Percentiles rank a stretch among this genome's conserved stretches.
phyloP scores from a whole-genome alignment of 106 monocot genomes.

The Dactylorhiza incarnata region DNA sequence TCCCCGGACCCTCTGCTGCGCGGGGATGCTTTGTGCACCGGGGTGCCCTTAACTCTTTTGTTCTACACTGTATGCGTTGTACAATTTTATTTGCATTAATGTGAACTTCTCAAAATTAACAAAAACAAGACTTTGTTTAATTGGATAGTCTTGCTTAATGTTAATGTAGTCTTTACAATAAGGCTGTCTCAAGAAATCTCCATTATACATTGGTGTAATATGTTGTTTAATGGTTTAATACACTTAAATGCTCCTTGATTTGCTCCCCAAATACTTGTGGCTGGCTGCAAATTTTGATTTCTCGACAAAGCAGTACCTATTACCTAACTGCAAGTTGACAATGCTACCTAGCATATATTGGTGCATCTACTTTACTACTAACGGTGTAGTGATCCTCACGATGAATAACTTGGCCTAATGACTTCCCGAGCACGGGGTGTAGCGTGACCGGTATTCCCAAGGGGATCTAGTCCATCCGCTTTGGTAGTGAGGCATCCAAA shows the following conservation, averaged over 20 bases:
- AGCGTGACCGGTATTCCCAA: too few relatives aligned
- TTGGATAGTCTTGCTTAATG: background rate
- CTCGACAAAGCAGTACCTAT: background rate
- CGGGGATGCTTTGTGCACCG: too few relatives aligned
- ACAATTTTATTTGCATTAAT: slow-evolving; percentile 4
- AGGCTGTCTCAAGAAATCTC: background rate
- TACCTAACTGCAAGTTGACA: background rate
- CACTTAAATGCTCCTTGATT: background rate
- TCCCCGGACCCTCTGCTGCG: too few relatives aligned
- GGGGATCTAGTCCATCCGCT: too few relatives aligned
- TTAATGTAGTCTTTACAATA: background rate
- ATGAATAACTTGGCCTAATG: too few relatives aligned
- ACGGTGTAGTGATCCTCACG: too few relatives aligned
- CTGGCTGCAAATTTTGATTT: background rate
- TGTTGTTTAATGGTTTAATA: background rate
- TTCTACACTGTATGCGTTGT: background rate
- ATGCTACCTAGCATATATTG: background rate
- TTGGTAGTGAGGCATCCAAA: too few relatives aligned
- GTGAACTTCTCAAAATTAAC: background rate
- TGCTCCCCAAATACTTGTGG: background rate
- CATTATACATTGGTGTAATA: background rate
- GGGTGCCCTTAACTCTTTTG: too few relatives aligned
- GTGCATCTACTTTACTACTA: background rate
- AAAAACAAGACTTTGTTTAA: background rate
- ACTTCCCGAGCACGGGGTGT: too few relatives aligned